Conservation (phyloP, 148 eudicot genomes). For the Oxyria digyna region DNA sequence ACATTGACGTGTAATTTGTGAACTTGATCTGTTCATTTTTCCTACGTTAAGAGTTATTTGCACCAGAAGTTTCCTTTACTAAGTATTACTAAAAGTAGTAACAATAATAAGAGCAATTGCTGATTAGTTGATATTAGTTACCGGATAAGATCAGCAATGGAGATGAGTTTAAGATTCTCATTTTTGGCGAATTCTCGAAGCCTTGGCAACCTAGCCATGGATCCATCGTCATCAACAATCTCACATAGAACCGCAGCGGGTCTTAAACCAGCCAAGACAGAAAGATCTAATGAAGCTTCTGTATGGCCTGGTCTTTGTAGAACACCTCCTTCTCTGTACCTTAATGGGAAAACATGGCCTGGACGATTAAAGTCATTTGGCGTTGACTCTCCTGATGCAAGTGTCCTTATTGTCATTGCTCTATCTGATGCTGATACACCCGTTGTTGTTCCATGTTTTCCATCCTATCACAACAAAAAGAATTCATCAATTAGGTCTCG, state of each 20-base stretch:
- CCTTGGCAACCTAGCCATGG: slow-evolving; percentile 65
- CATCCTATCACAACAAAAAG: slow-evolving; percentile 29
- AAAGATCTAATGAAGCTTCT: slow-evolving; percentile 59
- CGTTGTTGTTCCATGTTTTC: slow-evolving; percentile 64
- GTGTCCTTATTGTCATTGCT: slow-evolving; percentile 44
- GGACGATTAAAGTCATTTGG: slow-evolving; percentile 63
- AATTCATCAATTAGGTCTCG: neutral
- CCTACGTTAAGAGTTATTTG: too few relatives aligned
- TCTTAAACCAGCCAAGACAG: slow-evolving; percentile 52
- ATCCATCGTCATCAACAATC: slow-evolving; percentile 71
- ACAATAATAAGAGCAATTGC: too few relatives aligned
- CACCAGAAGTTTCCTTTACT: too few relatives aligned
- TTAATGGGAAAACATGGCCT: slow-evolving; percentile 61
- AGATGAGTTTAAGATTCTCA: slow-evolving; percentile 44
- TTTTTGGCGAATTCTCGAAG: slow-evolving; percentile 36
- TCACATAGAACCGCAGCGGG: slow-evolving; percentile 58
- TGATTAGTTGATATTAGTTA: too few relatives aligned
- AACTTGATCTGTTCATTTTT: too few relatives aligned
- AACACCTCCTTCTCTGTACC: slow-evolving; percentile 66
- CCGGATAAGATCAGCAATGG: slow-evolving; percentile 66
- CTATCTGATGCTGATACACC: slow-evolving; percentile 68
- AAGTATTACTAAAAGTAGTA: too few relatives aligned
- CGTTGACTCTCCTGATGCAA: slow-evolving; percentile 49
- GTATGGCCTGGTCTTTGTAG: slow-evolving; percentile 70
- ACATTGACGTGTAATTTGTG: too few relatives aligned